Evolutionary conservation across 192 early-diverging fungal species (phyloP).

Genomic region (Globomyces pollinis-pini): DNA sequence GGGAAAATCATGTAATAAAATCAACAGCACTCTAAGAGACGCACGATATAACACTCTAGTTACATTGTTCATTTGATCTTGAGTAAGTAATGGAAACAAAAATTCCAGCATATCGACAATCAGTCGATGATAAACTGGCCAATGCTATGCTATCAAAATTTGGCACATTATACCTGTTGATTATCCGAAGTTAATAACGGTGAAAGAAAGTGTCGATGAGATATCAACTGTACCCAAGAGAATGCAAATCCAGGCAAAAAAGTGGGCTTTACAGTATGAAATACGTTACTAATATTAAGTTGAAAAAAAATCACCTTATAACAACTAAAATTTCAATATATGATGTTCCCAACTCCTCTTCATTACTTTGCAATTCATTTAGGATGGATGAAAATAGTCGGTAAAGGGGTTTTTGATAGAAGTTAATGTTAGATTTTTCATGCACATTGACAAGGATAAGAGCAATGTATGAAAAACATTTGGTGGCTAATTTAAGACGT

Average conservation of each 20-base stretch:
- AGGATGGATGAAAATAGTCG: conserved; percentile 78
- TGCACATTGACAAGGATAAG: conserved; percentile 80
- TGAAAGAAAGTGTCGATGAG: conserved; percentile 89
- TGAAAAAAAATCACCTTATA: conserved; percentile 39
- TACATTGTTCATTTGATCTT: conserved; percentile 62
- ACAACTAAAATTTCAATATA: conserved; percentile 66
- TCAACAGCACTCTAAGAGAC: conserved; percentile 80
- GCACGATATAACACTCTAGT: conserved; percentile 83
- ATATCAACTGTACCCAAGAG: conserved; percentile 88
- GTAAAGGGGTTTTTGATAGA: conserved; percentile 88
- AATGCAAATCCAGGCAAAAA: conserved; percentile 89
- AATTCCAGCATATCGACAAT: conserved; percentile 80
- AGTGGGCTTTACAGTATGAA: conserved; percentile 75
- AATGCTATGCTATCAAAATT: conserved; percentile 55
- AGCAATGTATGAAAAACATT: conserved; percentile 78
- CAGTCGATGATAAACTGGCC: conserved; percentile 78
- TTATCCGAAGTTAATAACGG: conserved; percentile 68
- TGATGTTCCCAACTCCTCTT: conserved; percentile 56
- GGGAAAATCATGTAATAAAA: conserved; percentile 93
- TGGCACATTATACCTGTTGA: conserved; percentile 46
- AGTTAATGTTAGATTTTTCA: conserved; percentile 64
- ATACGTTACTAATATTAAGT: conserved; percentile 54
- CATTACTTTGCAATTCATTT: conserved; percentile 65
- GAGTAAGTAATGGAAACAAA: conserved; percentile 72
- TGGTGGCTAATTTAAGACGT: conserved; percentile 63